Evolutionary conservation across 306 rosid genomes (phyloP).

Genomic region (Notholithocarpus densiflorus): DNA sequence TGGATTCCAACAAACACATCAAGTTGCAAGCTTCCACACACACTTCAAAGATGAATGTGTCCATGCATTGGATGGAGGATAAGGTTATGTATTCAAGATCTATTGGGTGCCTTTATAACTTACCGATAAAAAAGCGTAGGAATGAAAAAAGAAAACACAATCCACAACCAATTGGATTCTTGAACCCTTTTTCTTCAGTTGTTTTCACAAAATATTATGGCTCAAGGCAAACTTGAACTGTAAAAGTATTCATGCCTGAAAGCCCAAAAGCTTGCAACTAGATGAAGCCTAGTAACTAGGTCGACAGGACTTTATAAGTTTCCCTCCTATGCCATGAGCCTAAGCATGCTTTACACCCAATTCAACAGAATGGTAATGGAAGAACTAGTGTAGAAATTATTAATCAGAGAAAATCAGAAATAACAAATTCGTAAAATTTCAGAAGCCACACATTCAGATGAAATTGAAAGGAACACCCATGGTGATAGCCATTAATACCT

Average conservation of each 20-base stretch:
- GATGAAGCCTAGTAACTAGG: background rate
- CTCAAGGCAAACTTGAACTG: background rate
- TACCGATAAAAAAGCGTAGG: background rate
- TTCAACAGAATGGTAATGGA: background rate
- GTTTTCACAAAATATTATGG: background rate
- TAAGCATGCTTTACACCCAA: background rate
- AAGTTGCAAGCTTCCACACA: background rate
- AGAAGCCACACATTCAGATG: background rate
- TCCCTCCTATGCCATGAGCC: background rate
- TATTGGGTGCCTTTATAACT: background rate
- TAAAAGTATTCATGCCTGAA: background rate
- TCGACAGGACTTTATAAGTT: background rate
- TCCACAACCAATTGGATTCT: background rate
- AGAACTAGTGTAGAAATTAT: background rate
- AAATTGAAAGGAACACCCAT: background rate
- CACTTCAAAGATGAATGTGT: background rate
- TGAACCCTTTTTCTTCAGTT: background rate
- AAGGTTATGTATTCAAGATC: background rate
- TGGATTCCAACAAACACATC: background rate
- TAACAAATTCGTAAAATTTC: background rate
- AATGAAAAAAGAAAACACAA: background rate
- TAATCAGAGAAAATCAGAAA: background rate
- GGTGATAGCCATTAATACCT: background rate
- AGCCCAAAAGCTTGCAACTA: background rate
- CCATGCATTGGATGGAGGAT: background rate